Conservation (phyloP, 2,329 filamentous ascomycete species). For the Botryotinia globosa region DNA sequence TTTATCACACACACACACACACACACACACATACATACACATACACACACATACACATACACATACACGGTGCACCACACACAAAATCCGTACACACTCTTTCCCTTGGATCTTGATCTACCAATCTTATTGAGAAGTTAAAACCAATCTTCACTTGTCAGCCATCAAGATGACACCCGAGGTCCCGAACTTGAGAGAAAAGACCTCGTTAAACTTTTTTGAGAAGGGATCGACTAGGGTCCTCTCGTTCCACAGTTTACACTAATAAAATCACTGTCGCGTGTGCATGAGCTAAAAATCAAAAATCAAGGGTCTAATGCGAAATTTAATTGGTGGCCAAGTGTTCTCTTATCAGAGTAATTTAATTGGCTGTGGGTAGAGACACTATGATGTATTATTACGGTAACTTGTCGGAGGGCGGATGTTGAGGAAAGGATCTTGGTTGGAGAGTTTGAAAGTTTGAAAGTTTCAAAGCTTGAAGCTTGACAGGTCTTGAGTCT, state of each 20-base stretch:
- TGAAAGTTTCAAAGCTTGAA: neutral
- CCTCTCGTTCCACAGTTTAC: neutral
- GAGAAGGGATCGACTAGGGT: conserved; percentile 6
- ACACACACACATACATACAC: neutral
- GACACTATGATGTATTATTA: neutral
- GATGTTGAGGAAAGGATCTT: neutral
- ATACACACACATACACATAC: neutral
- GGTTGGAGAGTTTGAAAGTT: neutral
- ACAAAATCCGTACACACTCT: neutral
- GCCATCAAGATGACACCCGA: neutral
- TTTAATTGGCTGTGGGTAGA: neutral
- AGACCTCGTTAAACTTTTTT: neutral
- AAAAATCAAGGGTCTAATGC: neutral
- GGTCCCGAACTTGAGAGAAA: neutral
- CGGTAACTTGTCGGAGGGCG: neutral
- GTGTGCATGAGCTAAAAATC: conserved; percentile 1
- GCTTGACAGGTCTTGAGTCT: neutral
- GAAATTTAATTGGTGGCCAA: neutral
- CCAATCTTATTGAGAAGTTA: neutral
- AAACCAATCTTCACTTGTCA: neutral
- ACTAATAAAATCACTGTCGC: conserved; percentile 7
- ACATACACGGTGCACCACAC: neutral
- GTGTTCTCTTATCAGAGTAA: neutral
- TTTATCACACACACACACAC: neutral
- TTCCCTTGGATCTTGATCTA: neutral